Evolutionary conservation across 805 yeast genomes (phyloP), one percentile per base, ranked within the genome.

Genomic region (Saccharomycopsis oosterbeekiorum): DNA sequence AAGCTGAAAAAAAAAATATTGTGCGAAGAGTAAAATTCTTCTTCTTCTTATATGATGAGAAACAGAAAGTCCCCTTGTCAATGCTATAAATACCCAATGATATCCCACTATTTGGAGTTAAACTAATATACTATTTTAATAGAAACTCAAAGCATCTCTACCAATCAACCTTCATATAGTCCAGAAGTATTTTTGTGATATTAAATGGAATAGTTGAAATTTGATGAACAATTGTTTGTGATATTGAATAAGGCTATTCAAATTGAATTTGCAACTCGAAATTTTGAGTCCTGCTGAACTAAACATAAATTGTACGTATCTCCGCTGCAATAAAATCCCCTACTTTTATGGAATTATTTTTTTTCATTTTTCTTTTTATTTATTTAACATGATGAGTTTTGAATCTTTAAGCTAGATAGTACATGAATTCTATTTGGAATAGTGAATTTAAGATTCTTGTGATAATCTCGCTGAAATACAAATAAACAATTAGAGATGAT

Each of bases 331-430:
- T 37, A 37, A 37, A 29, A 6, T 6, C 34, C 34, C 34, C 34
- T 29, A 3, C 41, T 14, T 37, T 10, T 37, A 12, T 4, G 12
- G 15, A 37, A 14, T 4, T 5, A 37, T 36, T 58, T 54, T 58
- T 54, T 26, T 54, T 37, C 39, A 24, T 40, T 58, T 54, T 40
- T 34, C 24, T 61, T 59, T 39, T 41, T 34, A 37, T 55, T 39
- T 15, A 34, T 29, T 56, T 58, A 29, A 53, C 15, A 64, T 65
- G 67, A 66, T 65, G 68, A 66, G 58, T 50, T 56, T 58, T 65
- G 68, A 69, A 67, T 71, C 15, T 12, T 37, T 69, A 74, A 74
- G 76, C 77, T 75, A 75, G 78, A 74, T 75, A 75, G 78, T 75
- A 75, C 72, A 74, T 72, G 78, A 74, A 69, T 70, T 62, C 61